Evolutionary conservation across 768 basidiomycete species (phyloP), one percentile per base, ranked within the genome.

Genomic region (Leccinum rimulosum): DNA sequence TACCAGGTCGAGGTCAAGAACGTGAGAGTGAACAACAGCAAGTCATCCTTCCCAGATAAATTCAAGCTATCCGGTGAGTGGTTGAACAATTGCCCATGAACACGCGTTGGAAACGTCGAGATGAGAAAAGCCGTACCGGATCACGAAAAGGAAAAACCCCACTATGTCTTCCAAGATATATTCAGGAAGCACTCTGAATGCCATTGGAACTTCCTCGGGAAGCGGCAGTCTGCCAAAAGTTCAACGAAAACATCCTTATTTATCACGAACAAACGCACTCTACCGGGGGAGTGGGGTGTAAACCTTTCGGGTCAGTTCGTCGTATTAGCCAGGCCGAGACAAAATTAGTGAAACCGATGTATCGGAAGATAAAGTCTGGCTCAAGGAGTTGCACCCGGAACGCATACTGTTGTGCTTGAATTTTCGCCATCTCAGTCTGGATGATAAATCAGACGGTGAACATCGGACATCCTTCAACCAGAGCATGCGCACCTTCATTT

Each of bases 1-100:
- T 95, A 98, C 84, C 93, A 94, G 0, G 95, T 96, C 40, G 93
- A 94, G 6, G 88, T 85, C 60, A 99, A 76, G 81, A 98, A 98
- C 2, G 93, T 94, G 64, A 99, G 76, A 19, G 87, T 82, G 74
- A 98, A 98, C 1, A 87, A 84, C 65, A 98, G 77, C 14, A 98
- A 76, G 64, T 95, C 94, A 11, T 85, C 84, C 76, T 93, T 95
- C 49, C 95, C 94, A 0, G 88, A 80, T 52, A 91, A 74, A 59
- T 93, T 89, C 53, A 98, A 83, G 54, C 88, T 91, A 49, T 93
- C 85, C 0, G 93, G 94, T 0, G 83, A 81, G 35, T 82, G 75
- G 30, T 89, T 85, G 57, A n/a, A 51, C 53, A 61, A 36, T 35
- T 11, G 6, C 52, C 22, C 35, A 27, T 67, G 30, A 62, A 56